phyloP scores from a whole-genome alignment of 2,329 filamentous ascomycete species.

The Aspergillus ochraceus region DNA sequence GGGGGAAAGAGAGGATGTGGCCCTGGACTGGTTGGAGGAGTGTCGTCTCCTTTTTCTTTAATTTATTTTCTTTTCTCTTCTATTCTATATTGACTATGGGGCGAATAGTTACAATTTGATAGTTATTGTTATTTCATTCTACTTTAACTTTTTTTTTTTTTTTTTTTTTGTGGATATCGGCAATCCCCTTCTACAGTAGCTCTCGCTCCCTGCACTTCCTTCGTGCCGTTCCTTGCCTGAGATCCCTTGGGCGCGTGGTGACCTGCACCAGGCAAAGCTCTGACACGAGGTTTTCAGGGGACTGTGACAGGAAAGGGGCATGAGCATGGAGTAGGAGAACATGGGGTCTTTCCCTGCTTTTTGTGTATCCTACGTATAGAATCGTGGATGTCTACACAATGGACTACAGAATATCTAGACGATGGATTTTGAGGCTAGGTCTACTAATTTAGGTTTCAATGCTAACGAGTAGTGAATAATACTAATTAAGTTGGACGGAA shows the following conservation, averaged over 20 bases:
- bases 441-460: no score
- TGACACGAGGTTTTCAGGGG: background rate
- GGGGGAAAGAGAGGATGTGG: background rate
- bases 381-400: background rate
- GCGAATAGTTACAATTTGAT: background rate
- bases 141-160: background rate
- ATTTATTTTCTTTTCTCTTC: no score
- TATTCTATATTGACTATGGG: background rate
- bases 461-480: no score
- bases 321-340: background rate
- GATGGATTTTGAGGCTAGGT: background rate
- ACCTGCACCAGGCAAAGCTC: background rate
- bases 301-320: background rate
- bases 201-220: background rate
- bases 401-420: no score
- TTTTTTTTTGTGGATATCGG: background rate
- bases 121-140: background rate
- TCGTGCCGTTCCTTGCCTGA: background rate
- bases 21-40: background rate
- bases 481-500: background rate
- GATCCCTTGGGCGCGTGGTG: background rate
- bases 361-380: no score
- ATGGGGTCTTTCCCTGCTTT: background rate
- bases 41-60: background rate
- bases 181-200: background rate